Evolutionary conservation across 2,329 filamentous ascomycete genomes (phyloP).

Genomic region (Arthrobotrys iridis): DNA sequence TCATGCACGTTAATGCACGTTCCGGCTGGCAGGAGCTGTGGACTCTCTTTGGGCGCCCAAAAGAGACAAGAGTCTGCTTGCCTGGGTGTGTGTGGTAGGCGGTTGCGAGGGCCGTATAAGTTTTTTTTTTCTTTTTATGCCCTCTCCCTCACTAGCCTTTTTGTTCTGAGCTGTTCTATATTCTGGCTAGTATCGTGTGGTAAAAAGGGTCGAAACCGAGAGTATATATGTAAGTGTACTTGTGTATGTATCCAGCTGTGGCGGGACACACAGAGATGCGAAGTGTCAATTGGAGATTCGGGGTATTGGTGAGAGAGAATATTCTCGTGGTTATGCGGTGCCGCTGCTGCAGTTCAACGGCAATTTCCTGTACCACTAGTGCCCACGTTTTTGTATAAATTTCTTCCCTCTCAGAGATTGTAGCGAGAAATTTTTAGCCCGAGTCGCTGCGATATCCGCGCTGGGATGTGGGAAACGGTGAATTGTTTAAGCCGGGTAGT

Average conservation of each 20-base stretch:
- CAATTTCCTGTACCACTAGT: constrained; percentile 45
- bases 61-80: constrained; percentile 47
- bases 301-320: constrained; percentile 33
- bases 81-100: constrained; percentile 51
- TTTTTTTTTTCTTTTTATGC: constrained; percentile 28
- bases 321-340: constrained; percentile 51
- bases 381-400: constrained; percentile 40
- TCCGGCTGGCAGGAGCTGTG: constrained; percentile 49
- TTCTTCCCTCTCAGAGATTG: constrained; percentile 14
- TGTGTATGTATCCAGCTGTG: neutral
- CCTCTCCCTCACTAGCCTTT: neutral
- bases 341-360: constrained; percentile 47
- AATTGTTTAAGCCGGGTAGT: constrained; percentile 34
- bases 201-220: neutral
- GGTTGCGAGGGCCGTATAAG: constrained; percentile 44
- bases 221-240: neutral
- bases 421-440: constrained; percentile 40
- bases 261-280: neutral
- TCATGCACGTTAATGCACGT: constrained; percentile 55
- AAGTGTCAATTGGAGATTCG: neutral
- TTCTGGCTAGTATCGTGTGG: neutral
- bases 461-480: constrained; percentile 41
- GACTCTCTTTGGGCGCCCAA: constrained; percentile 53
- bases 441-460: constrained; percentile 39
- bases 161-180: constrained; percentile 10